Conservation (phyloP, 2,329 filamentous ascomycete genomes). For the Fusarium sp. region DNA sequence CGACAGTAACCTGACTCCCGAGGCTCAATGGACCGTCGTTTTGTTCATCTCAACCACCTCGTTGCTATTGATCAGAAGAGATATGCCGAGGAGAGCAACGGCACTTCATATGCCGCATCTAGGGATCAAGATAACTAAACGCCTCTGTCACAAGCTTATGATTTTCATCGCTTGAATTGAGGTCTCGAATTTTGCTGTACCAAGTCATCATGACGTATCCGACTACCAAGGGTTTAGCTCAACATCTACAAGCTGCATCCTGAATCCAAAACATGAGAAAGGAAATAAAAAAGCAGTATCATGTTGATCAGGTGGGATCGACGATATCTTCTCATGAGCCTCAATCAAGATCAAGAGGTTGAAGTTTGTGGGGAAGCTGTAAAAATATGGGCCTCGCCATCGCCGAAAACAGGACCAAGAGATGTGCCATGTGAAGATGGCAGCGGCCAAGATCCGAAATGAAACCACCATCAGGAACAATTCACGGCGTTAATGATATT, state of each 20-base stretch:
- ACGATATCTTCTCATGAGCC: not conserved
- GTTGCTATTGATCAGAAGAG: not conserved
- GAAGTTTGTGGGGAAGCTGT: conserved; percentile 4
- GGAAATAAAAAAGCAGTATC: accelerated
- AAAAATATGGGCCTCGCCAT: not conserved
- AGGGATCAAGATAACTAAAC: not conserved
- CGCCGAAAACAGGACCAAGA: not conserved
- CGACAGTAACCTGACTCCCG: too few species aligned
- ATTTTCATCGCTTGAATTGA: not conserved
- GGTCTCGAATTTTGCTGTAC: not conserved
- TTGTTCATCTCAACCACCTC: too few species aligned
- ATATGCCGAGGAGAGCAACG: not conserved
- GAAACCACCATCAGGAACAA: not conserved
- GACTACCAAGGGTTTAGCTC: too few species aligned
- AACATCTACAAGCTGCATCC: not conserved
- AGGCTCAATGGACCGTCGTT: not conserved
- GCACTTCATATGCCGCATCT: not conserved
- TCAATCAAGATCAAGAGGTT: not conserved
- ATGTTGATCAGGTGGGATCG: too few species aligned
- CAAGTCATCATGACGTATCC: not conserved
- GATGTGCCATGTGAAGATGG: not conserved
- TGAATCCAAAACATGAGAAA: too few species aligned
- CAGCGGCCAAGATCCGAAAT: conserved; percentile 11
- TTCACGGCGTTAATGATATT: not conserved
- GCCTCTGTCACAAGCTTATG: not conserved